These are phyloP conservation scores for Geotrichum cucujoidarum DNA, from an alignment of 1,139 yeast genomes.

Conservation along the genomic window DNA sequence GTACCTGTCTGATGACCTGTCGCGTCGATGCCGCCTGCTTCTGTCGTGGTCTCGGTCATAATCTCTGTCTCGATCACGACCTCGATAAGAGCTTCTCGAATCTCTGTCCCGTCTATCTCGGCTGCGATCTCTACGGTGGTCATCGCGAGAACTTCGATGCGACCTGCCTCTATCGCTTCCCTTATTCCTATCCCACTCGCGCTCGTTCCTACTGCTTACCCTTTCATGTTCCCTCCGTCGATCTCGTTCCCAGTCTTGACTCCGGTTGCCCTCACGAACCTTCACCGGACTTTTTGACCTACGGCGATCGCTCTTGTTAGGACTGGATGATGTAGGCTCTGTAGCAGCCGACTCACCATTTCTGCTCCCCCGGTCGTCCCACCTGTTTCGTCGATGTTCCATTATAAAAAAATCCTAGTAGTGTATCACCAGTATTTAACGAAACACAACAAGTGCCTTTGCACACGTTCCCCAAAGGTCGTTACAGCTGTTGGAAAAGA, in stretches of 20 bases:
- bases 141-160: not conserved
- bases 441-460: no score
- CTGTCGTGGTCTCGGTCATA: slow-evolving; percentile 19
- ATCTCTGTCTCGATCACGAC: slow-evolving; percentile 12
- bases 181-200: not conserved
- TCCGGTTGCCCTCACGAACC: not conserved
- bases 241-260: slow-evolving; percentile 11
- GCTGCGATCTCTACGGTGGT: slow-evolving; percentile 8
- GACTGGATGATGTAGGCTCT: not conserved
- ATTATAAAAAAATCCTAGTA: no score
- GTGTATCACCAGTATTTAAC: no score
- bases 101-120: slow-evolving; percentile 12
- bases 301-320: not conserved
- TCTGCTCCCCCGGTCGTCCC: slow-evolving; percentile 13
- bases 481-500: no score
- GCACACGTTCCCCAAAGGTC: no score
- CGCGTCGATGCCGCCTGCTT: not conserved
- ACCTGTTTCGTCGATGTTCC: slow-evolving; percentile 15
- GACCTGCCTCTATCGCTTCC: not conserved
- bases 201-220: not conserved
- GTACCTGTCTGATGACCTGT: not conserved
- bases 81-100: slow-evolving; percentile 8
- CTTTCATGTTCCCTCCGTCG: not conserved
- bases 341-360: not conserved
- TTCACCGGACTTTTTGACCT: not conserved